A percentile compares a stretch with the other conserved stretches of the same genome.
These are phyloP conservation scores for Ustilago trichophora DNA, from an alignment of 1,284 basidiomycete genomes.

Conservation along the genomic window DNA sequence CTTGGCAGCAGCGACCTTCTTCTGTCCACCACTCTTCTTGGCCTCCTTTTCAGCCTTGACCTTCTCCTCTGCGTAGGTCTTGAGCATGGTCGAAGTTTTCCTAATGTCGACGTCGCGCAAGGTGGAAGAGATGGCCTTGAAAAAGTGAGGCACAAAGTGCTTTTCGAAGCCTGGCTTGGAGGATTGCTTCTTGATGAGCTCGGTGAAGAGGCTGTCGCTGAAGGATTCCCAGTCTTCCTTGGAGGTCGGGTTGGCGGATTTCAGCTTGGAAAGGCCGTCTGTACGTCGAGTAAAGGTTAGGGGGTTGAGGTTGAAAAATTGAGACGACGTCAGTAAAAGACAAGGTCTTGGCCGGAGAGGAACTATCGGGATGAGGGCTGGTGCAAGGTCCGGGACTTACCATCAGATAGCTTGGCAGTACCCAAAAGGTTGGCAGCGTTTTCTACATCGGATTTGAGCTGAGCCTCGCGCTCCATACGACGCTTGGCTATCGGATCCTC, in stretches of 20 bases:
- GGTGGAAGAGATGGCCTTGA: constrained; percentile 36
- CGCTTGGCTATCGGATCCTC: constrained; percentile 50
- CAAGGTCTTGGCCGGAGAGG: too few species aligned
- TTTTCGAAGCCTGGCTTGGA: constrained; percentile 61
- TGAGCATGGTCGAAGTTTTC: constrained; percentile 53
- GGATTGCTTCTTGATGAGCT: constrained; percentile 53
- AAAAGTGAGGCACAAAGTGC: constrained; percentile 57
- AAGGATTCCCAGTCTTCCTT: constrained; percentile 64
- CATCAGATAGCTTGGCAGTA: constrained; percentile 47
- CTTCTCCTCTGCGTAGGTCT: constrained; percentile 61
- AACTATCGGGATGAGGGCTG: neutral
- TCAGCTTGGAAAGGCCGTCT: constrained; percentile 31
- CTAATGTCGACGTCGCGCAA: constrained; percentile 63
- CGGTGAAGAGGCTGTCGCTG: constrained; percentile 42
- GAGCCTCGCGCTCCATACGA: constrained; percentile 54
- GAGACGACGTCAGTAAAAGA: too few species aligned
- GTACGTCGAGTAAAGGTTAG: neutral
- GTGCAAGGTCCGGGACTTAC: constrained; percentile 2
- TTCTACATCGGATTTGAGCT: constrained; percentile 60
- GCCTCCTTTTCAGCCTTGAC: constrained; percentile 60
- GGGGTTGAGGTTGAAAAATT: too few species aligned
- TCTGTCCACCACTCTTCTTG: constrained; percentile 56
- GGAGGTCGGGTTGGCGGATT: constrained; percentile 42
- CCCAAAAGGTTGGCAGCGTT: constrained; percentile 63
- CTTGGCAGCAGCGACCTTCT: constrained; percentile 35